These are phyloP conservation scores for Macrolepiota dolichaula DNA, from an alignment of 768 basidiomycete genomes.

Conservation along the genomic window DNA sequence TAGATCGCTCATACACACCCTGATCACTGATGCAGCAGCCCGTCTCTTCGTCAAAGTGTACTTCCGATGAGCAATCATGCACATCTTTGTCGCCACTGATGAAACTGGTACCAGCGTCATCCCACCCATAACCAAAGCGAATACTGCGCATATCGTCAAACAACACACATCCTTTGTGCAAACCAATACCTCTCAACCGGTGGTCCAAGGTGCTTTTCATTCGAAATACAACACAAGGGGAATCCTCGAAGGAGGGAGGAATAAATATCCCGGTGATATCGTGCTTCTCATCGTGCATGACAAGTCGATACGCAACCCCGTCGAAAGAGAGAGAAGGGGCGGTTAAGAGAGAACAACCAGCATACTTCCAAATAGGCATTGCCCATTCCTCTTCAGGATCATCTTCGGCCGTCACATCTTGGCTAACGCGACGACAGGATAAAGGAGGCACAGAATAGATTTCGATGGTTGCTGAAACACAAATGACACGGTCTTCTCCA, in stretches of 20 bases:
- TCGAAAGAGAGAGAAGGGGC: background rate
- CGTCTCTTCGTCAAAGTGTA: background rate
- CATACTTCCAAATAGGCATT: background rate
- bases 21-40: background rate
- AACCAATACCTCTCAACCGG: background rate
- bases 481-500: background rate
- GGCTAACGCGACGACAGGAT: background rate
- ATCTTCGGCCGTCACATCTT: background rate
- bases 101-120: background rate
- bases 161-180: background rate
- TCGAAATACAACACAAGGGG: background rate
- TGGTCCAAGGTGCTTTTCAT: background rate
- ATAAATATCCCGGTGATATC: background rate
- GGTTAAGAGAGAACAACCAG: too few species aligned
- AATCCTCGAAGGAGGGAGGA: background rate
- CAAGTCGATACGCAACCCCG: background rate
- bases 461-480: background rate
- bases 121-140: background rate
- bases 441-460: background rate
- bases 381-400: background rate
- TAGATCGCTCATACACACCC: background rate
- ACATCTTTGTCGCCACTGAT: background rate
- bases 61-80: background rate
- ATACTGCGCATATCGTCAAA: background rate
- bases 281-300: background rate